A percentile compares a stretch with the other conserved stretches of the same genome.
These are phyloP conservation scores for Pseudogymnoascus verrucosus DNA, from an alignment of 2,329 filamentous ascomycete genomes.

Conservation along the genomic window DNA sequence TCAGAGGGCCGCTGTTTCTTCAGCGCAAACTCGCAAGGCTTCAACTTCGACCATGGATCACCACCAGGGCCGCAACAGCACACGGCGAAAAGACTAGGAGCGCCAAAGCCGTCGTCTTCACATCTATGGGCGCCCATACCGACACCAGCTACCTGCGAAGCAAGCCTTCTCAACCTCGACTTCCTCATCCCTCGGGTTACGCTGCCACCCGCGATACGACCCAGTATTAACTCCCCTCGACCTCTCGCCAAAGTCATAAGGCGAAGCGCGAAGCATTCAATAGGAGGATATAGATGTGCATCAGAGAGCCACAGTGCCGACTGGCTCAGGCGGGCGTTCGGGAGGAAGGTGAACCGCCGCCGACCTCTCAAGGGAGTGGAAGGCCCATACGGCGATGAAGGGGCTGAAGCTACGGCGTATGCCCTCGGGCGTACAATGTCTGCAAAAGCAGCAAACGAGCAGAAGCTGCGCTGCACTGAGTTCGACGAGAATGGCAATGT, in stretches of 20 bases:
- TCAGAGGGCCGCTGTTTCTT: slow-evolving; percentile 51
- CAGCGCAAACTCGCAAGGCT: slow-evolving; percentile 31
- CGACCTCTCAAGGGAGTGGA: slow-evolving; percentile 46
- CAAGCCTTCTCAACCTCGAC: slow-evolving; percentile 22
- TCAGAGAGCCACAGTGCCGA: slow-evolving; percentile 13
- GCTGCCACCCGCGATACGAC: not conserved
- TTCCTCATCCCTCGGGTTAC: slow-evolving; percentile 20
- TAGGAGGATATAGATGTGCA: slow-evolving; percentile 15
- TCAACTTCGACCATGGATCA: slow-evolving; percentile 21
- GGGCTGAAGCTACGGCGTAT: slow-evolving; percentile 54
- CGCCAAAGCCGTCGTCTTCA: slow-evolving; percentile 15
- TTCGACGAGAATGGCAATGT: slow-evolving; percentile 89
- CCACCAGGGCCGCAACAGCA: slow-evolving; percentile 14
- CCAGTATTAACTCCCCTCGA: not conserved
- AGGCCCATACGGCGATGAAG: slow-evolving; percentile 50
- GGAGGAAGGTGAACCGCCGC: slow-evolving; percentile 12
- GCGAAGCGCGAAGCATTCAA: slow-evolving; percentile 9
- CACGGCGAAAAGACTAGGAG: slow-evolving; percentile 1
- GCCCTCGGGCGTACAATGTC: slow-evolving; percentile 61
- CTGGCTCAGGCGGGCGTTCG: slow-evolving; percentile 7
- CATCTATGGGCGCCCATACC: slow-evolving; percentile 17
- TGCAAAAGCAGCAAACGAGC: slow-evolving; percentile 72
- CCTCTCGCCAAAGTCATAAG: not conserved
- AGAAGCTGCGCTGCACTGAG: slow-evolving; percentile 85
- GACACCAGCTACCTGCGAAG: slow-evolving; percentile 17